Evolutionary conservation across 148 eudicot genomes (phyloP), one percentile per base, ranked within the genome.

Genomic region (Rhododendron kiyosumense): DNA sequence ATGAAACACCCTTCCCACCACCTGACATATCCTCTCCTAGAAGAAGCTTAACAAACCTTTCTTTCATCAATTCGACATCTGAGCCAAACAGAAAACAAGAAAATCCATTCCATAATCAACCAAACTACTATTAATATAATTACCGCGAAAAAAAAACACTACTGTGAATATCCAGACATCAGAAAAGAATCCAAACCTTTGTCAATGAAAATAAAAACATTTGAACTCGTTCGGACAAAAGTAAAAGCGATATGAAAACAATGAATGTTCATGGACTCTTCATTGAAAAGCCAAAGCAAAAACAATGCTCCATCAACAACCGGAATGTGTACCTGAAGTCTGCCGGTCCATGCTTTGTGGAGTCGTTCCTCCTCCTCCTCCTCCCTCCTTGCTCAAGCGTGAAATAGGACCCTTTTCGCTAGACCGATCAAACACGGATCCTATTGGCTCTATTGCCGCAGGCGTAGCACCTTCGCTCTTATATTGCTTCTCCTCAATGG

Each of bases 1-100:
- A 92, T 22, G 94, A 88, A 84, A 88, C 91, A 32, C 94, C 94
- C 82, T 90, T 92, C 57, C 94, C 94, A 24, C 94, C 94, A 45
- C 94, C 94, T 20, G 94, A 92, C 94, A 92, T 92, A 81, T 92
- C 94, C 85, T 92, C 94, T 26, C 94, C 93, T 45, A 92, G 87
- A 52, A 92, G 94, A 82, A 92, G 86, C 87, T 92, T 92, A 13
- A 92, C 87, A 83, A 92, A 92, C 82, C 84, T 92, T 81, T 92
- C 94, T 87, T 92, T 92, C 92, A 92, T 91, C 85, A 84, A 57
- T 20, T 92, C 91, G 87, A 91, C 83, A 88, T 92, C 94, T 92
- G 41, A 75, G 38, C 71, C 65, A 54, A 73, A 69, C 78, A 78
- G 34, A 18, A 82, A 78, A 78, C 28, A 38, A 24, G 8, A 30